phyloP scores from a whole-genome alignment of 202 grass and related monocot species.

The Hordeum pubiflorum region DNA sequence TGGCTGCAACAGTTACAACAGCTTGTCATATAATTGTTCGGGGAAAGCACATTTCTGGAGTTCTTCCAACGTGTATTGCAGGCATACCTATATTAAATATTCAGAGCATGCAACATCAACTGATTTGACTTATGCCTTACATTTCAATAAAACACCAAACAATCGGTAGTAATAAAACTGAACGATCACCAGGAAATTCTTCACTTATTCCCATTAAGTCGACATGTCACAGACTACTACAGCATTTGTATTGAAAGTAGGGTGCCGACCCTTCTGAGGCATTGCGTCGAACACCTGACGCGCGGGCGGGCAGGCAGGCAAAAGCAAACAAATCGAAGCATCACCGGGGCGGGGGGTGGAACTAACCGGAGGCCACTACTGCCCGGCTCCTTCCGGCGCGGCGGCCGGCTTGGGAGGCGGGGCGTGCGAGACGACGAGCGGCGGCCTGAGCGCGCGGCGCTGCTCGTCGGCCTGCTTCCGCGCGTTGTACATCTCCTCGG shows the following conservation, averaged over 20 bases:
- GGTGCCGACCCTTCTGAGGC: fast-evolving
- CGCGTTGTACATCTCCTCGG: constrained; percentile 71
- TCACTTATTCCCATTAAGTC: not conserved
- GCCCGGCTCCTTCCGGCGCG: not conserved
- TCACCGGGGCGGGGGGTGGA: no score
- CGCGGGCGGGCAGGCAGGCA: not conserved
- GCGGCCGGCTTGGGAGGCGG: not conserved
- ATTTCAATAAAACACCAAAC: not conserved
- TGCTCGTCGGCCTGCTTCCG: constrained; percentile 70
- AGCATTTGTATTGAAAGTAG: not conserved
- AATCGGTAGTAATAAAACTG: not conserved
- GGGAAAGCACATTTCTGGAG: not conserved
- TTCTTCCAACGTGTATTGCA: not conserved
- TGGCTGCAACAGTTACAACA: not conserved
- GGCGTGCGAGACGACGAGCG: constrained; percentile 58
- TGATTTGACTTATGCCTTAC: not conserved
- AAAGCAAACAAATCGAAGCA: not conserved
- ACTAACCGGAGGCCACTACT: constrained; percentile 30
- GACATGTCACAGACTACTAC: not conserved
- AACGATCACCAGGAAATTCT: not conserved
- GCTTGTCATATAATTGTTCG: not conserved
- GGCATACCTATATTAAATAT: not conserved
- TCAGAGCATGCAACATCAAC: not conserved
- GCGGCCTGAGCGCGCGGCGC: constrained; percentile 58
- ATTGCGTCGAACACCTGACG: not conserved